phyloP scores from a whole-genome alignment of 805 yeast genomes.

The Starmerella bombicola region DNA sequence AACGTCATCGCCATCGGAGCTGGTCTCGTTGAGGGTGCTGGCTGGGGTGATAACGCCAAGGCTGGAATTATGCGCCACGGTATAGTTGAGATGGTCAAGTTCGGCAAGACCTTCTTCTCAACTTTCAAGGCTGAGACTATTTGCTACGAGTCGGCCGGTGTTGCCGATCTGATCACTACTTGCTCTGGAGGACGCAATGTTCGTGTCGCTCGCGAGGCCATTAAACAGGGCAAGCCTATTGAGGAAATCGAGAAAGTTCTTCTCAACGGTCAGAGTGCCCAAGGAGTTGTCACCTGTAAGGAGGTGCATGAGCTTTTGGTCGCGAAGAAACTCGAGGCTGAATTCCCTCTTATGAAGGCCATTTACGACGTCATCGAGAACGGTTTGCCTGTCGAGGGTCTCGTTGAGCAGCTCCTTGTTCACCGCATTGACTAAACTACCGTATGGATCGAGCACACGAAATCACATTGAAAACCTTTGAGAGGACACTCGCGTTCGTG shows the following conservation, averaged over 20 bases:
- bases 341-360: constrained; percentile 71
- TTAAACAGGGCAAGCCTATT: constrained; percentile 63
- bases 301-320: constrained; percentile 76
- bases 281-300: constrained; percentile 79
- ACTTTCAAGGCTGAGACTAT: constrained; percentile 64
- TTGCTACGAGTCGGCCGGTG: constrained; percentile 92
- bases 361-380: constrained; percentile 78
- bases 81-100: constrained; percentile 73
- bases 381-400: constrained; percentile 54
- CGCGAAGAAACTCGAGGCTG: constrained; percentile 40
- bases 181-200: constrained; percentile 97
- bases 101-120: constrained; percentile 73
- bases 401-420: constrained; percentile 26
- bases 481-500: no score
- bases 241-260: constrained; percentile 72
- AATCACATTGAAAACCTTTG: no score
- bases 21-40: constrained; percentile 93
- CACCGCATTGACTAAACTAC: constrained; percentile 2
- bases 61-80: constrained; percentile 97
- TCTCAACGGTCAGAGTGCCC: constrained; percentile 92
- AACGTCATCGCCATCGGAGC: constrained; percentile 93
- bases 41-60: constrained; percentile 99
- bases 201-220: constrained; percentile 77
- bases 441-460: not conserved
- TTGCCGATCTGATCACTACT: constrained; percentile 94